These are phyloP conservation scores for Euphorbia peplus DNA, from an alignment of 345 rosid genomes.

Conservation along the genomic window DNA sequence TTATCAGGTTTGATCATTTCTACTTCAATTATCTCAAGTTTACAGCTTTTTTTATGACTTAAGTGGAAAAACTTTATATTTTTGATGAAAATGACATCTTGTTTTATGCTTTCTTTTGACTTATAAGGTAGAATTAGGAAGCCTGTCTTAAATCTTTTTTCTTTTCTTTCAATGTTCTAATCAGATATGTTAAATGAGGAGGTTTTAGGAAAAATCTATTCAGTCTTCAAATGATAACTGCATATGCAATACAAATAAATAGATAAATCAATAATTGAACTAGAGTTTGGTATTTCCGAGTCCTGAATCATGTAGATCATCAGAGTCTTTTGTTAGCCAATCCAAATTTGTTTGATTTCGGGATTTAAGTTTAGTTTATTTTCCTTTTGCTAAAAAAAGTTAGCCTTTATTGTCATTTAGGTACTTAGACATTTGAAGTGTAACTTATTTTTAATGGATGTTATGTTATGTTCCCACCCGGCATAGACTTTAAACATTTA, in stretches of 20 bases:
- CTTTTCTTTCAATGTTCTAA: not conserved
- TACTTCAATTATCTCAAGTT: no score
- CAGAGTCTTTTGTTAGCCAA: not conserved
- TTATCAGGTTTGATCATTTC: constrained; percentile 57
- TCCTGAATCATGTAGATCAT: not conserved
- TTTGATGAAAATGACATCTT: not conserved
- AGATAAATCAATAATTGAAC: not conserved
- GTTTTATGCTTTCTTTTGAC: not conserved
- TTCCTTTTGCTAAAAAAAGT: not conserved
- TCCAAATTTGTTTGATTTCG: not conserved
- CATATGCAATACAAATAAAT: not conserved
- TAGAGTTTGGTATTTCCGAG: not conserved
- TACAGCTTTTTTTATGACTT: no score
- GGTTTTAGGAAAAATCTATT: not conserved
- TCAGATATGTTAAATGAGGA: not conserved
- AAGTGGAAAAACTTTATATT: not conserved
- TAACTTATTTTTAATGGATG: not conserved
- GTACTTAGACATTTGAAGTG: not conserved
- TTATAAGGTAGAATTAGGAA: not conserved
- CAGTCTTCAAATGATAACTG: not conserved
- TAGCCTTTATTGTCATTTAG: not conserved
- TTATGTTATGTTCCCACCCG: not conserved
- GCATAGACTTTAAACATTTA: not conserved
- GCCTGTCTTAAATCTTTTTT: not conserved
- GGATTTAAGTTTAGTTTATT: not conserved